Conservation (phyloP, 23 red algal genomes). For the Gracilariopsis chorda region DNA sequence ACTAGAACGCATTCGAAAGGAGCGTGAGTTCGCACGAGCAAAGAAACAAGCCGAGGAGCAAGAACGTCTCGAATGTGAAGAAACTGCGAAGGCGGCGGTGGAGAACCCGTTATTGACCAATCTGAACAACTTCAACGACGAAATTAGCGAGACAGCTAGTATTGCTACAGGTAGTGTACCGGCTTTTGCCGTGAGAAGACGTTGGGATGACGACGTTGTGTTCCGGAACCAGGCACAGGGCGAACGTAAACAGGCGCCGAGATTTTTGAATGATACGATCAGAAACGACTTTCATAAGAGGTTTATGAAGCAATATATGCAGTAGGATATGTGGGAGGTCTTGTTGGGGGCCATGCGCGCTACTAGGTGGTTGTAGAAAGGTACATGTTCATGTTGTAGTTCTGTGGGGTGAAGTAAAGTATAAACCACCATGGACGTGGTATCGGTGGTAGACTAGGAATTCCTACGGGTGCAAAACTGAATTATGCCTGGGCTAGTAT, state of each 20-base stretch:
- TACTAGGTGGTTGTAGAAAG: too few relatives aligned
- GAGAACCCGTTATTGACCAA: slow-evolving; percentile 66
- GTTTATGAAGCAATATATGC: slow-evolving; percentile 85
- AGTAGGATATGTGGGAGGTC: too few relatives aligned
- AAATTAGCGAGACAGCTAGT: slow-evolving; percentile 58
- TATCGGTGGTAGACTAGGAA: too few relatives aligned
- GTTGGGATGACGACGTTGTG: slow-evolving; percentile 93
- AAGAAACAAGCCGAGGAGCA: slow-evolving; percentile 64
- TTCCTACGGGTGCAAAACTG: too few relatives aligned
- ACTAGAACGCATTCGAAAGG: slow-evolving; percentile 74
- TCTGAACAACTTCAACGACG: slow-evolving; percentile 26
- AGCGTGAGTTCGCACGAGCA: slow-evolving; percentile 65
- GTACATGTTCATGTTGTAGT: too few relatives aligned
- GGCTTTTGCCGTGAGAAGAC: slow-evolving; percentile 56
- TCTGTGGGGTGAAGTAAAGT: too few relatives aligned
- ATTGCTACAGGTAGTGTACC: slow-evolving; percentile 58
- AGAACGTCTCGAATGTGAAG: slow-evolving; percentile 24
- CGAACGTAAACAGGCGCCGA: slow-evolving; percentile 1
- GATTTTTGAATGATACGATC: slow-evolving; percentile 90
- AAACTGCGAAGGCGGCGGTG: background rate
- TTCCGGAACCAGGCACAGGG: slow-evolving; percentile 75
- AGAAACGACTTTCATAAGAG: slow-evolving; percentile 92
- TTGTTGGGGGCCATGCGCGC: too few relatives aligned
- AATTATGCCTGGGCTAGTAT: too few relatives aligned
- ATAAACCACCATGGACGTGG: too few relatives aligned